Evolutionary conservation across 164 flowering plant species (phyloP), one percentile per base, ranked within the genome.

Genomic region (Protea cynaroides): DNA sequence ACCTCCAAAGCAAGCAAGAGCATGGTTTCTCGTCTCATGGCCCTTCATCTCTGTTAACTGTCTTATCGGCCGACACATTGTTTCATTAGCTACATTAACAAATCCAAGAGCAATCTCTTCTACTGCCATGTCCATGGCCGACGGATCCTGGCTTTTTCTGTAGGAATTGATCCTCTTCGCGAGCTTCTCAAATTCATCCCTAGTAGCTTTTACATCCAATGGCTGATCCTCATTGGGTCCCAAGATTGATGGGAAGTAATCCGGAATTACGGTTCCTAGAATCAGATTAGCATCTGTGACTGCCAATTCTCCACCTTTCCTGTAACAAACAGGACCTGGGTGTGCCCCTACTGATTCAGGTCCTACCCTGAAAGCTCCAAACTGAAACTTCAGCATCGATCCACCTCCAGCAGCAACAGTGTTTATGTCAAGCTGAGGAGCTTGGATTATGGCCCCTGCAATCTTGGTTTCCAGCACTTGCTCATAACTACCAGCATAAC

Each of bases 381-480:
- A 85, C 55, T 86, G 96, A 59, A 94, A 94, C 80, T 86, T 89
- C 51, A 94, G 74, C 78, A 88, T 94, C 29, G 99, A 94, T 10
- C 97, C 97, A 69, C 99, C 99, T 51, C 99, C 99, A 66, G 97
- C 99, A 56, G 99, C 99, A 44, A 94, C 99, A 10, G 99, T 94
- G 74, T 82, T 89, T 56, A 94, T 89, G 76, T 91, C 99, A 62
- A 94, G 94, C 79, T 94, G 99, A 56, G 99, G 99, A 22, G 97
- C 97, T 75, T 91, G 99, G 59, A 94, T 91, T 68, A 89, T 85
- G 64, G 96, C 80, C 65, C 99, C 99, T n/a, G 96, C 86, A 74
- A 94, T 87, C 76, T 89, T 92, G 11, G 99, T 94, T 72, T 91
- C 96, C 46, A 91, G 63, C 13, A 94, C 97, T 66, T 94, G 97